A percentile compares a stretch with the other conserved stretches of the same genome.
These are phyloP conservation scores for Platismatia glauca DNA, from an alignment of 495 filamentous ascomycete genomes.

Conservation along the genomic window DNA sequence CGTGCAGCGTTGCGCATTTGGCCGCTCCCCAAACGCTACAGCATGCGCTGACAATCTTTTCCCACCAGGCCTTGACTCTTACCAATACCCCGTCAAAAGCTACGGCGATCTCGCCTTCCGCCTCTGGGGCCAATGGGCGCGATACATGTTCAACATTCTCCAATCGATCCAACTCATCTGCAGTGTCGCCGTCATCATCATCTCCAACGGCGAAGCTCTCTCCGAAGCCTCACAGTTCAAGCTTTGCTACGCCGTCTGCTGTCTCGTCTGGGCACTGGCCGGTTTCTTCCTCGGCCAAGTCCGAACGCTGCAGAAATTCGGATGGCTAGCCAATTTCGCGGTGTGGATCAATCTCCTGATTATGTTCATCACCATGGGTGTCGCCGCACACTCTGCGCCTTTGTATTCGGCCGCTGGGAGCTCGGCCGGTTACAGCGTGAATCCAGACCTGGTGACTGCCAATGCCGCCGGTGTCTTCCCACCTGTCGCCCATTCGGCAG, in stretches of 20 bases:
- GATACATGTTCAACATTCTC: conserved; percentile 48
- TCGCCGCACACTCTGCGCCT: conserved; percentile 37
- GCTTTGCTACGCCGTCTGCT: conserved; percentile 34
- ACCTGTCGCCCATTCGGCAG: conserved; percentile 8
- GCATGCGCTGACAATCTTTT: neutral
- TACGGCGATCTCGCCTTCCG: conserved; percentile 54
- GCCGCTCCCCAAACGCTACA: neutral
- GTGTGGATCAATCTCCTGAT: conserved; percentile 49
- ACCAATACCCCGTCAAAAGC: conserved; percentile 43
- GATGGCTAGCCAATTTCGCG: conserved; percentile 51
- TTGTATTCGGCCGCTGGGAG: conserved; percentile 34
- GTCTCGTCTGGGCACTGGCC: conserved; percentile 31
- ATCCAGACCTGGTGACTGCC: conserved; percentile 12
- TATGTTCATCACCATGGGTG: conserved; percentile 39
- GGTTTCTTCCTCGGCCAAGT: conserved; percentile 38
- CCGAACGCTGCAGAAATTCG: conserved; percentile 45
- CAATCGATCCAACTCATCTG: conserved; percentile 46
- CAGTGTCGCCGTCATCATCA: conserved; percentile 44
- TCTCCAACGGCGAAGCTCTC: conserved; percentile 47
- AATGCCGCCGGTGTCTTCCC: conserved; percentile 10
- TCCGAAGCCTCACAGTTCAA: conserved; percentile 45
- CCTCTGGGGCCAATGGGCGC: conserved; percentile 43
- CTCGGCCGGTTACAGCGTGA: conserved; percentile 27
- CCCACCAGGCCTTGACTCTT: conserved; percentile 23
- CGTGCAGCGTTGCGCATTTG: conserved; percentile 35